Conservation (phyloP, 1,139 yeast genomes). For the Casaregolazyma lundiana region DNA sequence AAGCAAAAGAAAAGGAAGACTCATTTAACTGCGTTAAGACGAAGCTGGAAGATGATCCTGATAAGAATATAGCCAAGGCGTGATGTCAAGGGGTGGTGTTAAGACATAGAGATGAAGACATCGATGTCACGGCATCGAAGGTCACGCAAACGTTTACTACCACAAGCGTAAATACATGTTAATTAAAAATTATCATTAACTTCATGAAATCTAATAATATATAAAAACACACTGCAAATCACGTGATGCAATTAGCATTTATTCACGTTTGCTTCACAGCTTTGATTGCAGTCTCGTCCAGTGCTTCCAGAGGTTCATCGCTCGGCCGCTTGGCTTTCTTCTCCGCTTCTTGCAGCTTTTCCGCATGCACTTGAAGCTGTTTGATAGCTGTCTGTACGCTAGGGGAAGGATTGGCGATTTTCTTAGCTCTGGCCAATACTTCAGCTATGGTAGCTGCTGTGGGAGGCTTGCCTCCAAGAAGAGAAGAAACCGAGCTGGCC, state of each 20-base stretch:
- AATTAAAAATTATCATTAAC: conserved; percentile 10
- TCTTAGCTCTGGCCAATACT: conserved; percentile 35
- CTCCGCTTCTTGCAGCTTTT: conserved; percentile 21
- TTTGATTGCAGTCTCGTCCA: conserved; percentile 18
- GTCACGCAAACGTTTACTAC: too few relatives aligned
- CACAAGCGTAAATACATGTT: too few relatives aligned
- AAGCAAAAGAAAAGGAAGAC: conserved; percentile 77
- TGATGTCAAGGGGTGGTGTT: too few relatives aligned
- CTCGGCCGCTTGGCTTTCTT: conserved; percentile 17
- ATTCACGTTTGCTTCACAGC: conserved; percentile 14
- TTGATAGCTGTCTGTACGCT: conserved; percentile 33
- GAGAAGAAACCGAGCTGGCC: conserved; percentile 9
- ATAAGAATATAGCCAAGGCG: neutral
- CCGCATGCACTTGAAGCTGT: conserved; percentile 35
- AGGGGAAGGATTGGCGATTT: conserved; percentile 35
- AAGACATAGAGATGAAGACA: too few relatives aligned
- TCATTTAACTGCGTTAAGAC: conserved; percentile 82
- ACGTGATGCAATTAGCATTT: neutral
- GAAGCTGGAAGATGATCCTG: conserved; percentile 3
- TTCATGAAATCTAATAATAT: neutral
- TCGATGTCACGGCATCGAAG: too few relatives aligned
- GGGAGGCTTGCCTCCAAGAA: conserved; percentile 12
- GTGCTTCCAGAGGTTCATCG: conserved; percentile 16
- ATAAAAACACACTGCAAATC: conserved; percentile 1
- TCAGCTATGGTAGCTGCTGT: conserved; percentile 33